A percentile compares a stretch with the other conserved stretches of the same genome.
These are phyloP conservation scores for Lentinus brumalis DNA, from an alignment of 768 basidiomycete genomes.

Conservation along the genomic window DNA sequence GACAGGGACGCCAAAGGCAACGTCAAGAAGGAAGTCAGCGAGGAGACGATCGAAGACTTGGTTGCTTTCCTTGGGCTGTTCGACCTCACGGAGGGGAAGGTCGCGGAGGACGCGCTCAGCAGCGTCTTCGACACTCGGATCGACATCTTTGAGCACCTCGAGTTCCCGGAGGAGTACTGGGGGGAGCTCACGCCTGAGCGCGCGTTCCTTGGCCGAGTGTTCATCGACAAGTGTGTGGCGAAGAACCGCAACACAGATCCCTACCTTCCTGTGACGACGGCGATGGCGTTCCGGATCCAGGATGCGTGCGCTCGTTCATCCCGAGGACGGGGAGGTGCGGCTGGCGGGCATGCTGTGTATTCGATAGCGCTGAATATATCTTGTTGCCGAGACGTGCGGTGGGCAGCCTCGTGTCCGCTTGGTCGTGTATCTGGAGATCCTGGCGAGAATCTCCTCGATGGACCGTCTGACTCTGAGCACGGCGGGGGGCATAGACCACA, in stretches of 20 bases:
- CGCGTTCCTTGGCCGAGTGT: conserved; percentile 81
- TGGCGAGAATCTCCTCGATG: too few relatives aligned
- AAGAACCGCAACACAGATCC: conserved; percentile 54
- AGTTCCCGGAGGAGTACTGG: conserved; percentile 80
- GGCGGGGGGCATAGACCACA: too few relatives aligned
- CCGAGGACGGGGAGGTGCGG: too few relatives aligned
- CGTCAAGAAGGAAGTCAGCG: conserved; percentile 43
- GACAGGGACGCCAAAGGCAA: conserved; percentile 23
- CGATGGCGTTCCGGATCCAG: conserved; percentile 76
- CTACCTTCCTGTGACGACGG: conserved; percentile 83
- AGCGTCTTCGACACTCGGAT: conserved; percentile 68
- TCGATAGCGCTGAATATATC: too few relatives aligned
- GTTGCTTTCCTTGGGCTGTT: conserved; percentile 57
- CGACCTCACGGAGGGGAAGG: conserved; percentile 56
- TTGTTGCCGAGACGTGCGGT: too few relatives aligned
- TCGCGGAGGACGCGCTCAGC: conserved; percentile 74
- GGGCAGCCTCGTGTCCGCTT: too few relatives aligned
- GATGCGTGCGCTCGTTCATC: conserved; percentile 57
- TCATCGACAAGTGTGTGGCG: conserved; percentile 72
- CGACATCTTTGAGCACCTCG: conserved; percentile 67
- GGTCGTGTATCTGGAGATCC: too few relatives aligned
- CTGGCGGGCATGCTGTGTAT: too few relatives aligned
- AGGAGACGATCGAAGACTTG: conserved; percentile 31
- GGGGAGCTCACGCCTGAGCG: conserved; percentile 67
- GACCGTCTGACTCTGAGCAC: too few relatives aligned